Conservation (phyloP, 192 early-diverging fungal species). For the Coemansia sp. region DNA sequence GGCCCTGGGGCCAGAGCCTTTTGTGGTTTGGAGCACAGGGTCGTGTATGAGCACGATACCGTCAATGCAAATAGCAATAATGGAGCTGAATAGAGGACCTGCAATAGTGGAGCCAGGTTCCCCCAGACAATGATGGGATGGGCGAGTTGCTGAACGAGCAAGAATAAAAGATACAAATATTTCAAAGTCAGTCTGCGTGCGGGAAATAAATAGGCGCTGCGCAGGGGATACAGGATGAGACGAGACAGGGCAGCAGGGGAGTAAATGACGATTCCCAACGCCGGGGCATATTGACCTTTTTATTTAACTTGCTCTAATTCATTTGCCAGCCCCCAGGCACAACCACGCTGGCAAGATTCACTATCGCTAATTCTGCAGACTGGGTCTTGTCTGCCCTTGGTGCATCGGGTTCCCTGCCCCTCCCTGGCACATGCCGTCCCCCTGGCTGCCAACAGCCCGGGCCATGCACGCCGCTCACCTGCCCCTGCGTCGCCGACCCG, state of each 20-base stretch:
- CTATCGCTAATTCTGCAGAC: constrained; percentile 42
- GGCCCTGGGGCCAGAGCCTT: neutral
- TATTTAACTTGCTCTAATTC: constrained; percentile 28
- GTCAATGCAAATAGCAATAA: constrained; percentile 12
- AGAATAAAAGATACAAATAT: neutral
- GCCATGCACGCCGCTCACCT: neutral
- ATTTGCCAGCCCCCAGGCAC: constrained; percentile 40
- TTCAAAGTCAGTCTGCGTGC: constrained; percentile 8
- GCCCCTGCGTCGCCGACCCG: constrained; percentile 1
- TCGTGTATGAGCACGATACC: neutral
- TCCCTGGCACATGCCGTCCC: constrained; percentile 4
- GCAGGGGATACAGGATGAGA: constrained; percentile 1
- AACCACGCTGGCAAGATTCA: constrained; percentile 37
- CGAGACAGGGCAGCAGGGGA: neutral
- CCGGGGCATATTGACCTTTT: constrained; percentile 16
- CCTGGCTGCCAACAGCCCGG: neutral
- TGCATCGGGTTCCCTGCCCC: constrained; percentile 14
- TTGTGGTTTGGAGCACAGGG: neutral
- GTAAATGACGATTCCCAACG: constrained; percentile 9
- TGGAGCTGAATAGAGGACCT: constrained; percentile 10
- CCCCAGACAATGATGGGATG: constrained; percentile 2
- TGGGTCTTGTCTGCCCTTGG: constrained; percentile 15
- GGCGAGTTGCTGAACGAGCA: neutral
- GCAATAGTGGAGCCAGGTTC: constrained; percentile 7
- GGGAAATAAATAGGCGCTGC: constrained; percentile 9